Conservation (phyloP, 495 filamentous ascomycete genomes). For the Pyronema omphalodes region DNA sequence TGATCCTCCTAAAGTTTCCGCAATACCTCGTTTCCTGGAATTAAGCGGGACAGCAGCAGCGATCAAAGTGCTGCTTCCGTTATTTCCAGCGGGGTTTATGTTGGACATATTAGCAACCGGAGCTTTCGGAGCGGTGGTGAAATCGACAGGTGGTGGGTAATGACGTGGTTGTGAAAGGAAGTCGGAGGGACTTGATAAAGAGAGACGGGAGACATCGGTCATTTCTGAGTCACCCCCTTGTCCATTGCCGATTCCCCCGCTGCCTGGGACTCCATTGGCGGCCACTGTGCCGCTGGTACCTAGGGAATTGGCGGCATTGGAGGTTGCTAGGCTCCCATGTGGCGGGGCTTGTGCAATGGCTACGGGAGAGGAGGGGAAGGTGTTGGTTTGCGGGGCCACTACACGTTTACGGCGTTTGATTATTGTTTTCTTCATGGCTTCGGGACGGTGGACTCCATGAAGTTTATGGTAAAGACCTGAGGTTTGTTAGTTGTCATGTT, state of each 20-base stretch:
- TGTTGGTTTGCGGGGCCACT: constrained; percentile 52
- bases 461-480: constrained; percentile 92
- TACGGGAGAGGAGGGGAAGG: constrained; percentile 4
- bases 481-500: neutral
- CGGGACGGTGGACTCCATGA: constrained; percentile 78
- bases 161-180: constrained; percentile 8
- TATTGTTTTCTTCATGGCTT: constrained; percentile 90
- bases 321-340: constrained; percentile 18
- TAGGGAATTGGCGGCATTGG: constrained; percentile 14
- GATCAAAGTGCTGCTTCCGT: neutral
- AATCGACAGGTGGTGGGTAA: constrained; percentile 20
- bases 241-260: constrained; percentile 7
- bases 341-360: constrained; percentile 4
- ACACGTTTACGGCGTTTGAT: constrained; percentile 95
- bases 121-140: constrained; percentile 10
- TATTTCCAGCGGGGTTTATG: no score
- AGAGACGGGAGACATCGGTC: constrained; percentile 3
- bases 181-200: neutral
- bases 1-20: constrained; percentile 30
- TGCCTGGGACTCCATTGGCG: no score
- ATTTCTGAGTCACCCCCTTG: constrained; percentile 20
- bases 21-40: constrained; percentile 48
- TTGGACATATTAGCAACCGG: no score
- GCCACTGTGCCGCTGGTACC: neutral
- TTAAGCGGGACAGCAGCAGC: constrained; percentile 26